Percentiles rank a stretch among this genome's conserved stretches.
Evolutionary conservation across 352 stramenopile species (phyloP).

Genomic region (Globisporangium spiculum): DNA sequence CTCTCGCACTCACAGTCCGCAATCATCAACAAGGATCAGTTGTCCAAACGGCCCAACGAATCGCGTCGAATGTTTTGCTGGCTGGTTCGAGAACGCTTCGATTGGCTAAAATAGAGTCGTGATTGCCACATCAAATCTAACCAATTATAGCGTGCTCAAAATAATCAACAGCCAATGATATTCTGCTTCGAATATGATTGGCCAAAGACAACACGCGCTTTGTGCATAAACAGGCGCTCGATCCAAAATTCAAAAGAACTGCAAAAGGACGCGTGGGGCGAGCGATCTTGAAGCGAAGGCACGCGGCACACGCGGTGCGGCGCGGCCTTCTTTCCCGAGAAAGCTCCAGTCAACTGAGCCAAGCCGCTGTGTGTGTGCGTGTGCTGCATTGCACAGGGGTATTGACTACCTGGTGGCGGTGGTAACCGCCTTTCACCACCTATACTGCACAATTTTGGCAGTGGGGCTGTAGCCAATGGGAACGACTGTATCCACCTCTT

Average conservation of each 20-base stretch:
- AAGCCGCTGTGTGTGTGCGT: neutral
- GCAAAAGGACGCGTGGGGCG: neutral
- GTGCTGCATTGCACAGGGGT: too few species aligned
- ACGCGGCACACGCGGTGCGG: neutral
- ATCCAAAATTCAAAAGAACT: neutral
- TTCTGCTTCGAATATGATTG: neutral
- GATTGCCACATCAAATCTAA: neutral
- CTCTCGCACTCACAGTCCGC: neutral
- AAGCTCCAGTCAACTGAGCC: neutral
- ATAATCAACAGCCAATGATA: neutral
- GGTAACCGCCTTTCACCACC: neutral
- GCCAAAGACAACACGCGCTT: neutral
- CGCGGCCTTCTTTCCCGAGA: neutral
- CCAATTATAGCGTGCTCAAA: neutral
- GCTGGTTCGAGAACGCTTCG: neutral
- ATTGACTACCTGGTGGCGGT: neutral
- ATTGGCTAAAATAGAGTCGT: neutral
- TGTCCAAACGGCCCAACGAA: neutral
- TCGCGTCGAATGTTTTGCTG: neutral
- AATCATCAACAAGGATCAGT: neutral
- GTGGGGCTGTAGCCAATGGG: neutral
- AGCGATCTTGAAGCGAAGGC: slow-evolving; percentile 10
- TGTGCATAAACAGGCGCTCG: neutral
- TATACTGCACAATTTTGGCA: neutral
- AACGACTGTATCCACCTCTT: neutral